Evolutionary conservation across 1,139 yeast genomes (phyloP), one percentile per base, ranked within the genome.

Genomic region (Diutina sp.): DNA sequence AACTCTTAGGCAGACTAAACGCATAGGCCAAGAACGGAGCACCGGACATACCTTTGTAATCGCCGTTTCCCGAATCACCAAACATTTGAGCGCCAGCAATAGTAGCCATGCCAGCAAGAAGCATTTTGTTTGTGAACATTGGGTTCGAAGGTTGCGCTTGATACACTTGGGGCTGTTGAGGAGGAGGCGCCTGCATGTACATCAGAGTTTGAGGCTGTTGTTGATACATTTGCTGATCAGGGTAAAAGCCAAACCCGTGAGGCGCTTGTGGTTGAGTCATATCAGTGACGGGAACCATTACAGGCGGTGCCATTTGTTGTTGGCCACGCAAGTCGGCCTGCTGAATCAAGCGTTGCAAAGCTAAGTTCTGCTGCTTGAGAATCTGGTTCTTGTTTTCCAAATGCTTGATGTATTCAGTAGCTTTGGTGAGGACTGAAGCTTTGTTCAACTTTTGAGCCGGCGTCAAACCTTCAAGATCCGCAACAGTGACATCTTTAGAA

Each of bases 401-500:
- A 69, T 90, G 96, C 63, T 80, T 78, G 63, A 91, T 90, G 66
- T 90, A 91, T 68, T 90, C 97, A 2, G 95, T 87, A 5, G 97
- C 96, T 67, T 90, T 89, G 55, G 90, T 80, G 61, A 91, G 76
- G 35, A 91, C 90, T 55, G 90, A 85, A 7, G 97, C 97, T 69
- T 91, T 91, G 71, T 90, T 90, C 62, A 90, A 76, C 66, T 89
- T 90, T 56, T 82, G 74, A 3, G 97, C 96, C 0, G 97, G 97
- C n/a, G 85, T 79, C 58, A 90, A 76, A 1, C 97, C 97, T 64
- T 90, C 97, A 60, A 90, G 72, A 60, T 85, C 86, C 9, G 76
- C 73, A 48, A 74, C 61, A 14, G 72, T 66, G 32, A 73, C 67
- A 58, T 74, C 74, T 56, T 70, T 73, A 32, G 67, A 65, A 18